Percentiles rank a stretch among this genome's conserved stretches.
phyloP scores from a whole-genome alignment of 2,329 filamentous ascomycete genomes.

The Cucurbitaria berberidis region DNA sequence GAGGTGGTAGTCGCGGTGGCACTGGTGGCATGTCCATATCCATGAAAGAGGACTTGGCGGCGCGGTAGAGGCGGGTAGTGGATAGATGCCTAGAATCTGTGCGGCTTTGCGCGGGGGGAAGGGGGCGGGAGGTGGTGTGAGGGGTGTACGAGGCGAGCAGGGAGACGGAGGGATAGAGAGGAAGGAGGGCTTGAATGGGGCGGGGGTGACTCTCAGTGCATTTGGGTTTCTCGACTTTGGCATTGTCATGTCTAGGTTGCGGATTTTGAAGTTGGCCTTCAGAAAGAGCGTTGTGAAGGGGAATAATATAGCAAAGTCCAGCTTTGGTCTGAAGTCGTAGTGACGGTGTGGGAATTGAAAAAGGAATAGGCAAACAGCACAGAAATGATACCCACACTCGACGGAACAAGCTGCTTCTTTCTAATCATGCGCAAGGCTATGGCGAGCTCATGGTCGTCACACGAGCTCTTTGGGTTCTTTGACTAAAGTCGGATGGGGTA shows the following conservation, averaged over 20 bases:
- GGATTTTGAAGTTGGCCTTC: neutral
- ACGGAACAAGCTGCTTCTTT: neutral
- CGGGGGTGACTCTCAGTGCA: conserved; percentile 40
- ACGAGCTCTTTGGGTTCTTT: neutral
- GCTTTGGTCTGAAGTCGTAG: too few relatives aligned
- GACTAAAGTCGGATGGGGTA: neutral
- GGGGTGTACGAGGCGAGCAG: conserved; percentile 47
- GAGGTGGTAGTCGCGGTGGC: conserved; percentile 55
- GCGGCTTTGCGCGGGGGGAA: neutral
- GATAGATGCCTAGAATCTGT: conserved; percentile 8
- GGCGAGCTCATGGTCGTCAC: neutral
- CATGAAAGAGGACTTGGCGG: conserved; percentile 49
- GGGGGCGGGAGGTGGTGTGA: conserved; percentile 17
- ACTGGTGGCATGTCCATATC: conserved; percentile 63
- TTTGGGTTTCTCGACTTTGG: neutral
- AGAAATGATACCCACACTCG: neutral
- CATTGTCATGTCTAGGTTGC: neutral
- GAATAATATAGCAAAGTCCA: too few relatives aligned
- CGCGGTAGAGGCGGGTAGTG: conserved; percentile 27
- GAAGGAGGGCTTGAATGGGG: conserved; percentile 52
- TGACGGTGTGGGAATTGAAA: neutral
- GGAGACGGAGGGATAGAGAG: conserved; percentile 55
- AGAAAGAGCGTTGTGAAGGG: too few relatives aligned
- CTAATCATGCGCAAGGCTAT: neutral
- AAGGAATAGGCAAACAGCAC: neutral